Conservation (phyloP, 257 asterid species). For the Solanum paucissectum region DNA sequence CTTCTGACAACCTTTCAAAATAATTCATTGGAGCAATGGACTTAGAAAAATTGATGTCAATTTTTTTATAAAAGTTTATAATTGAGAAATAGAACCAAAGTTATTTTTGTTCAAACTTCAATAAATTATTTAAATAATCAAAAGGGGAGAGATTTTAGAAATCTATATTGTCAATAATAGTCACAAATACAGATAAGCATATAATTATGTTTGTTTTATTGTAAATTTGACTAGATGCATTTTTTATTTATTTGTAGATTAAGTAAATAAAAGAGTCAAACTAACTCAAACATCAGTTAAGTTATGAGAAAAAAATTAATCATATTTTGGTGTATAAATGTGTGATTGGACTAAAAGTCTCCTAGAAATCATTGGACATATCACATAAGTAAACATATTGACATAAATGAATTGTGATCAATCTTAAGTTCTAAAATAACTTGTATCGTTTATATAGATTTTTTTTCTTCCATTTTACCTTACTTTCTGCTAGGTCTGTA, state of each 20-base stretch:
- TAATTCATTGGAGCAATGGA: not conserved
- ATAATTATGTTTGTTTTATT: not conserved
- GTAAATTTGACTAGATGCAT: not conserved
- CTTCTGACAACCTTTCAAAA: constrained; percentile 18
- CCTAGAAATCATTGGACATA: not conserved
- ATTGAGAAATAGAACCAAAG: not conserved
- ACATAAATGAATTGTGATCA: not conserved
- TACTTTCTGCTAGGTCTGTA: not conserved
- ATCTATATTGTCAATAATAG: not conserved
- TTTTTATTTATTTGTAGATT: not conserved
- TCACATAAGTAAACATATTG: not conserved
- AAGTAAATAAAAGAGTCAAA: not conserved
- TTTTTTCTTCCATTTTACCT: not conserved
- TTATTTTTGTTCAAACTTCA: not conserved
- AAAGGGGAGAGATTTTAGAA: not conserved
- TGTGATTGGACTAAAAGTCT: not conserved
- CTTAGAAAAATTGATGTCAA: not conserved
- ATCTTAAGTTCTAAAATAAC: not conserved
- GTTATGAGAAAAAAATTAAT: not conserved
- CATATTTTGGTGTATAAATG: not conserved
- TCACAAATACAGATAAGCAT: not conserved
- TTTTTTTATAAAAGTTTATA: not conserved
- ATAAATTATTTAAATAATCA: not conserved
- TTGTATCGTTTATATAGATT: not conserved
- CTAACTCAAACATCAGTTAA: not conserved